Conservation (phyloP, 176 grass and related monocot genomes). For the Olyra latifolia region DNA sequence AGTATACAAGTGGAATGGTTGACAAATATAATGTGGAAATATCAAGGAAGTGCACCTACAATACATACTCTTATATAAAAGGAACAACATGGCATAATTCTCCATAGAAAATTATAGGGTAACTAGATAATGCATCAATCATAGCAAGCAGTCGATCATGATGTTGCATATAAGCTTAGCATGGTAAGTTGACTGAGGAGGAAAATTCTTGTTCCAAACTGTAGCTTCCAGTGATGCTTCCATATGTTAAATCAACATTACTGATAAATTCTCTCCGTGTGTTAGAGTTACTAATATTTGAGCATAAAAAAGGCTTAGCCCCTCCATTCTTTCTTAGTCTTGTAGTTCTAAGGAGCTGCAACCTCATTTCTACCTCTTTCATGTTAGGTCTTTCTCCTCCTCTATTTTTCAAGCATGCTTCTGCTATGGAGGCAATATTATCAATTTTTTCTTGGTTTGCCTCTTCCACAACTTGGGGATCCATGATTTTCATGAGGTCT, state of each 20-base stretch:
- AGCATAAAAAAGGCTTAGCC: too few relatives aligned
- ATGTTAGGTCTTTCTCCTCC: too few relatives aligned
- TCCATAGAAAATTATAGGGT: neutral
- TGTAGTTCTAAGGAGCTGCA: too few relatives aligned
- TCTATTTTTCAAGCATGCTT: too few relatives aligned
- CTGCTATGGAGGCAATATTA: too few relatives aligned
- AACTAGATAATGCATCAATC: neutral
- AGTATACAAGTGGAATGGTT: neutral
- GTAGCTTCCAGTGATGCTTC: neutral
- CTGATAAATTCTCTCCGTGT: neutral
- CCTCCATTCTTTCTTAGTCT: too few relatives aligned
- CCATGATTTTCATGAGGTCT: too few relatives aligned
- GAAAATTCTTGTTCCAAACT: constrained; percentile 34
- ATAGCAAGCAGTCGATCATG: neutral
- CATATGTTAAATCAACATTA: neutral
- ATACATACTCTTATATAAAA: too few relatives aligned
- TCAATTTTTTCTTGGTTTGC: too few relatives aligned
- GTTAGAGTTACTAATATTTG: neutral
- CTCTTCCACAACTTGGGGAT: too few relatives aligned
- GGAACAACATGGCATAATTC: neutral
- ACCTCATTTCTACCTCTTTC: too few relatives aligned
- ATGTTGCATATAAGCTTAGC: neutral
- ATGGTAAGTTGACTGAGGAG: neutral
- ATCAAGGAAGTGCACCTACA: too few relatives aligned
- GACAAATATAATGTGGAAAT: neutral